Conservation (phyloP, 768 basidiomycete species). For the Tricholoma sp. region DNA sequence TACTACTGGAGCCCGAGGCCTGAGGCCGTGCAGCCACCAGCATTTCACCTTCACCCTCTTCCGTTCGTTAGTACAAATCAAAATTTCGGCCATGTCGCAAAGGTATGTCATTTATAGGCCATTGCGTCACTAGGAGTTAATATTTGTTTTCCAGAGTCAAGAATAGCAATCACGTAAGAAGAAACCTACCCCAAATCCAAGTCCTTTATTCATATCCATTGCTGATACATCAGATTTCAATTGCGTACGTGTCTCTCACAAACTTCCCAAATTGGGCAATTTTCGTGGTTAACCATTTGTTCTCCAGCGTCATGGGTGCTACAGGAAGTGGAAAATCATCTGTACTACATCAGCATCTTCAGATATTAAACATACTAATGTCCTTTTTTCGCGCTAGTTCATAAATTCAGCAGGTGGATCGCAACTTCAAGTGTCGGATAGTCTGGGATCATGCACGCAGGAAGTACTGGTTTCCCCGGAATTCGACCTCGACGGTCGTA, state of each 20-base stretch:
- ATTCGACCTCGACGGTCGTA: background rate
- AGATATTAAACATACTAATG: background rate
- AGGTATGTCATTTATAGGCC: background rate
- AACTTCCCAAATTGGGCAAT: background rate
- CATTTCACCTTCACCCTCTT: too few species aligned
- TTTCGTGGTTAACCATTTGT: background rate
- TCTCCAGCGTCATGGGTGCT: background rate
- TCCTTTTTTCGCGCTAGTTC: background rate
- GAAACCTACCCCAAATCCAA: background rate
- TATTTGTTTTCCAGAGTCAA: background rate
- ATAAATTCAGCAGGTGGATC: constrained; percentile 1
- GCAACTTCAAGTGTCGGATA: background rate
- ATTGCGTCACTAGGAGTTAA: background rate
- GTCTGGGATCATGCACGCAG: background rate
- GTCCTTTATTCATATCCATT: background rate
- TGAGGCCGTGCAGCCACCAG: too few species aligned
- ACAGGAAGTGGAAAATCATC: background rate
- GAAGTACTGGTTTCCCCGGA: background rate
- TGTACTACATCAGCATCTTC: background rate
- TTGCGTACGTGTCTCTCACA: background rate
- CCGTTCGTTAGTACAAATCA: background rate
- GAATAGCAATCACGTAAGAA: background rate
- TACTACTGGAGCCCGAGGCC: too few species aligned
- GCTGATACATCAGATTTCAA: background rate
- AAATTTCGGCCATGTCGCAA: background rate